Evolutionary conservation across 2,329 filamentous ascomycete species (phyloP), one percentile per base, ranked within the genome.

Genomic region (Dactylonectria estremocensis): DNA sequence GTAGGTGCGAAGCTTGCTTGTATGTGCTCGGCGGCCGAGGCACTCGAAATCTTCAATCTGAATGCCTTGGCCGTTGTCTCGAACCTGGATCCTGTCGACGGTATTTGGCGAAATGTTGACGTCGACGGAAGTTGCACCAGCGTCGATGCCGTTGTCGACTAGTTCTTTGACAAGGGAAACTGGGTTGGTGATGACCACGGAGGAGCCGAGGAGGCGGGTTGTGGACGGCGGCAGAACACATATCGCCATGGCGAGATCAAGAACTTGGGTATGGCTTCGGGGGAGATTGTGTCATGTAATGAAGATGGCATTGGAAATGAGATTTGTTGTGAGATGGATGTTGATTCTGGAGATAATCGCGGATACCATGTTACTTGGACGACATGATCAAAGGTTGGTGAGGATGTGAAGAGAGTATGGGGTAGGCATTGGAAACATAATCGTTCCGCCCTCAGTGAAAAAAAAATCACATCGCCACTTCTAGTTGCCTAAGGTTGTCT

Each of bases 11-110:
- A 95, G 85, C 80, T 95, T 95, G 83, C 92, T 95, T 1, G 93
- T 95, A 74, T 92, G 88, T 33, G 91, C 88, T n/a, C 85, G 85
- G 60, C 86, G 86, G n/a, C 91, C 92, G 2, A 94, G 83, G 5
- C 85, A 77, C 16, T 86, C 80, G 43, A 90, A 89, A 76, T 95
- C 92, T 28, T 87, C 85, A 1, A 84, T 78, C 16, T 83, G 82
- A 67, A 95, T 93, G 13, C 93, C 93, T 64, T 86, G 83, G n/a
- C 93, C 93, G 80, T 95, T 93, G 77, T 94, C 92, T 50, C 88
- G 87, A 55, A 95, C 89, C 73, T 92, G 88, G 43, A 95, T 87
- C 60, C 85, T 87, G 78, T 93, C 90, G 59, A 95, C 78, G 0
- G 91, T 91, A 75, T 95, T 91, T 48, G 85, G 74, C 4, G 91